Base-by-base conservation (phyloP, 1,139 yeast genomes). In the Taphrina betulina region DNA sequence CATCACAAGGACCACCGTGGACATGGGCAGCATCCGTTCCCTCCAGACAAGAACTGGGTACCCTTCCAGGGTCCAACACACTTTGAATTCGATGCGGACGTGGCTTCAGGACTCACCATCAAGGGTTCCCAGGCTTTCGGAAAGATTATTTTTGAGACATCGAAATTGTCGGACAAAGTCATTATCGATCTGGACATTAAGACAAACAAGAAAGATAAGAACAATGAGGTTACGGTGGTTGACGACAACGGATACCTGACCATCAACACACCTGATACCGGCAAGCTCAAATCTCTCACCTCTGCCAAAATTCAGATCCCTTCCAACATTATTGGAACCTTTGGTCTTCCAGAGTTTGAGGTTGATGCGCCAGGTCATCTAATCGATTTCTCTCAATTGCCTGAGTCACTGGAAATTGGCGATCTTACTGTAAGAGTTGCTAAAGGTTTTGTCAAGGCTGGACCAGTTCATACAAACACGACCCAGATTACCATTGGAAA, bases 241-340 rank as follows among this genome's bases (percentile, higher is more conserved):
- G 26, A 22, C 7, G 38, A 38, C 33, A 35, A 50, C 16, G 54
- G 54, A 19, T 38, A 50, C 40, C 16, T 50, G 22, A 42, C 44
- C 23, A 22, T 50, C 41, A 40, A 33, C 19, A 23, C 54, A 1
- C 54, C 54, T 19, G 37, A 38, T 20, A 50, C 54, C 5, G 54
- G 54, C 7, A 20, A 14, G 10, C 46, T 50, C 46, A 50, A 40
- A 41, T 33, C 54, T 2, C 35, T 31, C 17, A 46, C 54, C 7
- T 40, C 46, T 7, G 54, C 54, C 38, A 50, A 50, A 41, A 40
- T 50, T 17, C 46, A 38, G 46, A 50, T 50, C 33, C 54, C 54
- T 14, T 50, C 54, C 8, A 50, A 50, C 54, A 16, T 50, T 16
- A 24, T 50, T 17, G 54, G 54, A 5, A 50, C 45, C 2, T 50